Evolutionary conservation across 129 eudicot genomes (phyloP).

Genomic region (Lonicera japonica): DNA sequence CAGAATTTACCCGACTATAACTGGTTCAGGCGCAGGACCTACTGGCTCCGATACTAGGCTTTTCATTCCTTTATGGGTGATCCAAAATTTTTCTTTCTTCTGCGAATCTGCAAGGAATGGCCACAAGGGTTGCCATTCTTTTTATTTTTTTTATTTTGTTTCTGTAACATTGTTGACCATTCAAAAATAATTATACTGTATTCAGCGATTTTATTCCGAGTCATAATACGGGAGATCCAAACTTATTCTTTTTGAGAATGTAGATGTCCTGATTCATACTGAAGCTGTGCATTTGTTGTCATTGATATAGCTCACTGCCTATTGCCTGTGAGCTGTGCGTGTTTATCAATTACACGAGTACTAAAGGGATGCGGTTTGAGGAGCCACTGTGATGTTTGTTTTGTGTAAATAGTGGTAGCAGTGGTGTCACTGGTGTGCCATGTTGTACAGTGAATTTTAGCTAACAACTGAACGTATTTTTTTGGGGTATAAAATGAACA

Average conservation of each 20-base stretch:
- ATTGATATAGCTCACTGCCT: too few species aligned
- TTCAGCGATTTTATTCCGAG: not conserved
- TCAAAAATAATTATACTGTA: not conserved
- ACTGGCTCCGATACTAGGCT: constrained; percentile 41
- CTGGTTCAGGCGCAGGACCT: constrained; percentile 59
- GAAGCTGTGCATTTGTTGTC: too few species aligned
- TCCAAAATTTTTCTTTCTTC: not conserved
- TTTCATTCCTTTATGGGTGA: not conserved
- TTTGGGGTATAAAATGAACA: too few species aligned
- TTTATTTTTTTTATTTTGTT: not conserved
- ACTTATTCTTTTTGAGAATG: constrained; percentile 5
- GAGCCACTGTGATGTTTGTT: too few species aligned
- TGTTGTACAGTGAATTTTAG: too few species aligned
- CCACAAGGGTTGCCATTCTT: not conserved
- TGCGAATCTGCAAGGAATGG: not conserved
- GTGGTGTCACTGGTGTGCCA: too few species aligned
- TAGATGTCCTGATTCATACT: too few species aligned
- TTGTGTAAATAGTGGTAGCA: too few species aligned
- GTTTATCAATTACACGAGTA: too few species aligned
- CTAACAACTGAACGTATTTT: too few species aligned
- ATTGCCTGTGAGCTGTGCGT: too few species aligned
- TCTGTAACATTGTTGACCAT: not conserved
- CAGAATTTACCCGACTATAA: constrained; percentile 48
- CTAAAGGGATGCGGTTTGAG: too few species aligned
- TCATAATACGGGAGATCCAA: not conserved